Percentiles rank a stretch among this genome's conserved stretches.
Conservation (phyloP, 2,329 filamentous ascomycete species). For the Beauveria sp. region DNA sequence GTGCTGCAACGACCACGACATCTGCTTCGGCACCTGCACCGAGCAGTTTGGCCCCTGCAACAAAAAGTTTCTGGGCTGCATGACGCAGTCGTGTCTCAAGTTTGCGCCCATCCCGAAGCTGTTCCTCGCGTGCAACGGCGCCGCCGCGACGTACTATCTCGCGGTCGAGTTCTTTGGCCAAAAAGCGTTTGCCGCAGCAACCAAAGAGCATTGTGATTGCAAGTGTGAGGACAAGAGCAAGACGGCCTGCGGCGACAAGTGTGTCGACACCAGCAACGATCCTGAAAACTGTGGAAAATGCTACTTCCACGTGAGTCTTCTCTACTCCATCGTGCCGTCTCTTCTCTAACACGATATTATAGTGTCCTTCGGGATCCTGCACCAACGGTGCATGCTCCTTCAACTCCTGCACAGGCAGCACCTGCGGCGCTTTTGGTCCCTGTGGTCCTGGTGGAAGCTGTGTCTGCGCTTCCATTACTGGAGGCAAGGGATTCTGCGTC, state of each 20-base stretch:
- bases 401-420: background rate
- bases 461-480: slow-evolving; percentile 4
- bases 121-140: slow-evolving; percentile 2
- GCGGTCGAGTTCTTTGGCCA: background rate
- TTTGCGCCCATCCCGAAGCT: background rate
- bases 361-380: slow-evolving; percentile 6
- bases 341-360: background rate
- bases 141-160: background rate
- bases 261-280: slow-evolving; percentile 4
- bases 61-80: slow-evolving; percentile 1
- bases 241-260: slow-evolving; percentile 4
- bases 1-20: slow-evolving; percentile 9
- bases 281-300: slow-evolving; percentile 6
- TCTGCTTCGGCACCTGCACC: slow-evolving; percentile 6
- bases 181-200: background rate
- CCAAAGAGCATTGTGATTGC: slow-evolving; percentile 6
- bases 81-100: background rate
- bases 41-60: slow-evolving; percentile 8
- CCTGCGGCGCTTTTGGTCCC: background rate
- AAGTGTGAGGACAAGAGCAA: slow-evolving; percentile 6
- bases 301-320: slow-evolving; percentile 1
- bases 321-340: background rate
- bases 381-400: slow-evolving; percentile 6
- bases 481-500: slow-evolving; percentile 8
- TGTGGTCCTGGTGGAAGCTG: slow-evolving; percentile 4